Conservation (phyloP, 306 rosid genomes). For the Macrotyloma uniflorum region DNA sequence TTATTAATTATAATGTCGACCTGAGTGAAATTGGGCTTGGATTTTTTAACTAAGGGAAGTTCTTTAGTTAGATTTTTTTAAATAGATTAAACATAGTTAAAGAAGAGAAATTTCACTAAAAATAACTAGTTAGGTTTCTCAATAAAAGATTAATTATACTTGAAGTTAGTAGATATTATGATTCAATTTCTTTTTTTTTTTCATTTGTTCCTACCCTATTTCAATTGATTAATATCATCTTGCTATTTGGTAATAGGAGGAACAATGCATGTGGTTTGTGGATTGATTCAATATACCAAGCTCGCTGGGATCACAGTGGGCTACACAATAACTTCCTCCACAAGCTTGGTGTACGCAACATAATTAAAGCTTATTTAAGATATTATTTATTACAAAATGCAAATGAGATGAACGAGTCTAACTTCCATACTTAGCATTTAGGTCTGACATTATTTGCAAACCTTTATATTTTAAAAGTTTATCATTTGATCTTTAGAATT, state of each 20-base stretch:
- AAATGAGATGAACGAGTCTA: not conserved
- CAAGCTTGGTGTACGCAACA: conserved; percentile 53
- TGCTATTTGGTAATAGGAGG: conserved; percentile 44
- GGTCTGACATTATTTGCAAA: not conserved
- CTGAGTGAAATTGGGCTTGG: no score
- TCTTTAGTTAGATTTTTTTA: no score
- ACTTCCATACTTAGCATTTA: not conserved
- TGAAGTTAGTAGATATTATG: no score
- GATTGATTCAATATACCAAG: conserved; percentile 46
- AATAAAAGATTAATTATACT: no score
- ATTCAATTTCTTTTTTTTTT: no score
- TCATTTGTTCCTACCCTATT: not conserved
- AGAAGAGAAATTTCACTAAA: no score
- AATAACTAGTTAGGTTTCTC: no score
- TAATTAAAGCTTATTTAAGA: not conserved
- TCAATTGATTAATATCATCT: conserved; percentile 7
- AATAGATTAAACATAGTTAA: no score
- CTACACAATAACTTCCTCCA: conserved; percentile 57
- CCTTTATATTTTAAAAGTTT: not conserved
- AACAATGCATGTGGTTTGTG: conserved; percentile 46
- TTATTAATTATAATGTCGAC: no score
- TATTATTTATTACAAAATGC: not conserved
- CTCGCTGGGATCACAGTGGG: conserved; percentile 53
- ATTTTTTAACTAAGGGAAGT: no score
- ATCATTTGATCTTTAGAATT: not conserved